phyloP scores from a whole-genome alignment of 2,329 filamentous ascomycete genomes.

The Cladobotryum protrusum region DNA sequence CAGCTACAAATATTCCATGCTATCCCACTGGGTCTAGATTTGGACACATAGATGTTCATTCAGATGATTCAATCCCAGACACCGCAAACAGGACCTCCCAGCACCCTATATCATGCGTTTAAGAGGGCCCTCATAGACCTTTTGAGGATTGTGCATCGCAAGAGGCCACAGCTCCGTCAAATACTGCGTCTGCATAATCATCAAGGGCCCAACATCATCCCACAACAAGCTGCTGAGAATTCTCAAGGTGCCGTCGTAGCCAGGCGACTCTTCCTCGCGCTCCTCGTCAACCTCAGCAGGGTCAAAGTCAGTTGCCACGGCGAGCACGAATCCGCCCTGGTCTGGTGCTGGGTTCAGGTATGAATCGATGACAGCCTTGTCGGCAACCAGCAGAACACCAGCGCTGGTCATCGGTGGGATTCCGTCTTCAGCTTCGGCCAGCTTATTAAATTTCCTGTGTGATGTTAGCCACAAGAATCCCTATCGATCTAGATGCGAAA shows the following conservation, averaged over 20 bases:
- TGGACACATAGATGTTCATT: too few species aligned
- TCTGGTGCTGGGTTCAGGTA: conserved; percentile 15
- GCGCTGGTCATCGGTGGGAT: conserved; percentile 1
- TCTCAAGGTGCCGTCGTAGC: conserved; percentile 17
- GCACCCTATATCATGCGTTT: too few species aligned
- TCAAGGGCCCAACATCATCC: conserved; percentile 18
- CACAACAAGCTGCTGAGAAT: conserved; percentile 20
- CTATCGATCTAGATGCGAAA: neutral
- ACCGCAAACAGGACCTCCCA: too few species aligned
- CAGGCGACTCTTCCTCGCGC: conserved; percentile 8
- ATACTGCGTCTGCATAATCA: conserved; percentile 12
- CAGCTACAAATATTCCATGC: too few species aligned
- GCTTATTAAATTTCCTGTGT: too few species aligned
- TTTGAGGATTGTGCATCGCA: conserved; percentile 15
- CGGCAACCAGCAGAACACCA: conserved; percentile 17
- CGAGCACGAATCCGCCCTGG: conserved; percentile 16
- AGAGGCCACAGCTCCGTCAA: conserved; percentile 19
- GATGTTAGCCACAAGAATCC: neutral
- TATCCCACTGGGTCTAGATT: too few species aligned
- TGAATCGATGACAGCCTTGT: conserved; percentile 20
- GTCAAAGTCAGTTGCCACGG: conserved; percentile 10
- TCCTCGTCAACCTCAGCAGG: neutral
- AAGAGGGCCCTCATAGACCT: conserved; percentile 15
- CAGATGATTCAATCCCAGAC: too few species aligned
- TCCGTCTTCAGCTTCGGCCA: neutral